These are phyloP conservation scores for Schizophyllum amplum DNA, from an alignment of 1,284 basidiomycete species.

Conservation along the genomic window DNA sequence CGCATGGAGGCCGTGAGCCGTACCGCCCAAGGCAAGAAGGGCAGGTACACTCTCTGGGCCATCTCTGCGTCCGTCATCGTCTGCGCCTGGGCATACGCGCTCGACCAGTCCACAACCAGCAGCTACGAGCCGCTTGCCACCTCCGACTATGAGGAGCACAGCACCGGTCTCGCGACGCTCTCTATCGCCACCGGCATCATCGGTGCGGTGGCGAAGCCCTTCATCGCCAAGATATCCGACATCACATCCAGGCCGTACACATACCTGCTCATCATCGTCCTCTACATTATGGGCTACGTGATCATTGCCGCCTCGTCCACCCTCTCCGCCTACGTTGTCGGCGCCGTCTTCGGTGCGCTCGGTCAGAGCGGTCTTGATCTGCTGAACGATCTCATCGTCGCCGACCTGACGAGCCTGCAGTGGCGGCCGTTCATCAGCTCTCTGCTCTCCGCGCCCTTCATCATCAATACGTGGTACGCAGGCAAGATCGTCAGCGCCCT, in stretches of 20 bases:
- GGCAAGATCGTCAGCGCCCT: constrained; percentile 31
- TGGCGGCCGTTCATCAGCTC: constrained; percentile 47
- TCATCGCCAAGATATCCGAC: constrained; percentile 52
- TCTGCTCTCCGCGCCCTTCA: constrained; percentile 41
- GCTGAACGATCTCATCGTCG: constrained; percentile 43
- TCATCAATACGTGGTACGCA: constrained; percentile 43
- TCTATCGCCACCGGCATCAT: constrained; percentile 28
- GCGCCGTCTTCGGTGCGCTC: constrained; percentile 26
- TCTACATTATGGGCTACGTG: constrained; percentile 28
- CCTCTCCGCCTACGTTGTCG: constrained; percentile 35
- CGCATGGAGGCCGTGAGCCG: constrained; percentile 11
- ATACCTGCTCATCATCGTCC: constrained; percentile 18
- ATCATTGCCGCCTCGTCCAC: constrained; percentile 40
- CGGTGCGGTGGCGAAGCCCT: constrained; percentile 51
- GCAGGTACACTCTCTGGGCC: constrained; percentile 6
- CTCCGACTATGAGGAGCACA: background rate
- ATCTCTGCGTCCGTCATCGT: constrained; percentile 10
- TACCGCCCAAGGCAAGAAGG: constrained; percentile 7
- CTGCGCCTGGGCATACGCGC: constrained; percentile 13
- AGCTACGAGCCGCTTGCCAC: constrained; percentile 11
- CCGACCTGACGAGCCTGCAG: constrained; percentile 53
- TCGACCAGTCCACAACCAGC: constrained; percentile 9
- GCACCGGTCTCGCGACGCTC: background rate
- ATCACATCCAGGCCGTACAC: constrained; percentile 31
- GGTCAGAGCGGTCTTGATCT: constrained; percentile 37